phyloP scores from a whole-genome alignment of 2,329 filamentous ascomycete genomes.

The Neopestalotiopsis clavispora region DNA sequence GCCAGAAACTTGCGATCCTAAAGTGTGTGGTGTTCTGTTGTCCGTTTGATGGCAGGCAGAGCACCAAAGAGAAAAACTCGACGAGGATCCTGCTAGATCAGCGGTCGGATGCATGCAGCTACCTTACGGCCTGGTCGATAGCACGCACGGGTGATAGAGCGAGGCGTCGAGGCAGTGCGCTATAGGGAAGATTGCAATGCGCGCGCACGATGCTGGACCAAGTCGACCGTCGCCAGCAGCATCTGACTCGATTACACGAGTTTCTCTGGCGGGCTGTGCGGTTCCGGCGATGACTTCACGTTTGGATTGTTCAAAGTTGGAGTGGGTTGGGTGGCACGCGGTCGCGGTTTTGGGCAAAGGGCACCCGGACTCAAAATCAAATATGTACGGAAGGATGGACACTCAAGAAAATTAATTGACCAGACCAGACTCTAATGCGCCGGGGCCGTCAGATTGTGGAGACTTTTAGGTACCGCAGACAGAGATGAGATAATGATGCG shows the following conservation, averaged over 20 bases:
- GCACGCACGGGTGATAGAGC: background rate
- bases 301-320: background rate
- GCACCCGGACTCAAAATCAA: slow-evolving; percentile 4
- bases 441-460: slow-evolving; percentile 3
- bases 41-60: background rate
- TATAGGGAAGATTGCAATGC: background rate
- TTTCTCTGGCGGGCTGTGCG: slow-evolving; percentile 2
- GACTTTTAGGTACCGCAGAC: background rate
- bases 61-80: background rate
- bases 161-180: background rate
- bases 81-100: background rate
- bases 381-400: background rate
- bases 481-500: slow-evolving; percentile 10
- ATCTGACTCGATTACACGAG: background rate
- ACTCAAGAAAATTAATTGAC: slow-evolving; percentile 11
- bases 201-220: background rate
- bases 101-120: background rate
- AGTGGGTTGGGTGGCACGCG: background rate
- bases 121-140: background rate
- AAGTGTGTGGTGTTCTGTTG: background rate
- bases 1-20: background rate
- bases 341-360: slow-evolving; percentile 10
- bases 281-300: background rate
- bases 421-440: background rate
- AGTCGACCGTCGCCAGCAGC: background rate